phyloP scores from a whole-genome alignment of 148 eudicot species.

The Camellia japonica region DNA sequence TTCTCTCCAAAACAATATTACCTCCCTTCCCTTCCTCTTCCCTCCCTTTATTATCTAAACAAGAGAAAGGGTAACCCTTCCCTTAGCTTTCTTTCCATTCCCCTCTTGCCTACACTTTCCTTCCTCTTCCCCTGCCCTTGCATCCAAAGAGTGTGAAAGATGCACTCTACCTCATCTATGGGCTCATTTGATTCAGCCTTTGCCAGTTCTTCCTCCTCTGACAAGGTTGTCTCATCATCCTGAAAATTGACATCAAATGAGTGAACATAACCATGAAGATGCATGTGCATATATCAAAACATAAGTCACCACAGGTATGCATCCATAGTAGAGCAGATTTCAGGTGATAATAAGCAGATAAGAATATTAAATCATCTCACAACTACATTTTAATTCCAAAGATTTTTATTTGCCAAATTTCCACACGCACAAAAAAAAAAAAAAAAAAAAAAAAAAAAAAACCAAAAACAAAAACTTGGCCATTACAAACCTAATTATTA shows the following conservation, averaged over 20 bases:
- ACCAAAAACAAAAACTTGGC: background rate
- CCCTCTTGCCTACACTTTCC: no score
- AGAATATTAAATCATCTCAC: background rate
- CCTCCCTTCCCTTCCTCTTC: no score
- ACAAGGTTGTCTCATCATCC: slow-evolving; percentile 97
- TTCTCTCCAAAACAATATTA: no score
- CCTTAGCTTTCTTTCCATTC: no score
- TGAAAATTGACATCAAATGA: slow-evolving; percentile 23
- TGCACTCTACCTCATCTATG: slow-evolving; percentile 67
- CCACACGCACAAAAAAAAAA: background rate
- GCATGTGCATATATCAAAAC: background rate
- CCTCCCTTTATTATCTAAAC: no score
- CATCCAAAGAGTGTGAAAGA: background rate
- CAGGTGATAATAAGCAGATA: background rate
- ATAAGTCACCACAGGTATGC: background rate
- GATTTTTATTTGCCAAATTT: background rate
- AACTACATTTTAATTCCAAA: background rate
- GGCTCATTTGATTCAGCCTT: slow-evolving; percentile 57
- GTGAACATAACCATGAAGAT: background rate
- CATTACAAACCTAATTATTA: background rate
- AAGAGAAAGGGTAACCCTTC: no score
- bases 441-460: background rate
- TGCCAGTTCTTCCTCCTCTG: slow-evolving; percentile 92
- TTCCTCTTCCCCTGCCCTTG: no score
- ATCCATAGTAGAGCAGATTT: background rate